Evolutionary conservation across 495 filamentous ascomycete species (phyloP), one percentile per base, ranked within the genome.

Genomic region (Lophiotrema nucula): DNA sequence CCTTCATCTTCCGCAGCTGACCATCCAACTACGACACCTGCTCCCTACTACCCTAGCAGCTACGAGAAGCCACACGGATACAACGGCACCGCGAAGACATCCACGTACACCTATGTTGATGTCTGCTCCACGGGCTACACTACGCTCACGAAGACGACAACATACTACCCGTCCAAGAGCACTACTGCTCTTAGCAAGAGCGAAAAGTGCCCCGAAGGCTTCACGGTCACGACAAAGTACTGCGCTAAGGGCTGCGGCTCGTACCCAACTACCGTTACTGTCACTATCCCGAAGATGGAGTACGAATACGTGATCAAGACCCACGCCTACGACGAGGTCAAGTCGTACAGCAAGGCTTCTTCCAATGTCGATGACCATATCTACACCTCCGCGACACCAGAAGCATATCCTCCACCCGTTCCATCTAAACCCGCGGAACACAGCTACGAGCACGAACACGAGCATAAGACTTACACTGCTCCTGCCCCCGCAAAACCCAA

Each of bases 61-160:
- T 8, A 35, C 31, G 10, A 8, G 6, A 12, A 43, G 6, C 39
- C 10, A 8, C 18, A 43, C 39, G 31, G 31, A 8, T 35, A 35
- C 31, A 35, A 35, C 15, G 39, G 11, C 39, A 43, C 48, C 4
- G 11, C 11, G 3, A 23, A 4, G 18, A 52, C 48, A 3, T 39
- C 28, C 12, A 52, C 48, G 2, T 39, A 39, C 48, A 52, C 48
- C 15, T 52, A 52, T 21, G 33, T 52, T 33, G 48, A 52, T 27
- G 48, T 52, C 8, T 52, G 48, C 31, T 39, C 31, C 28, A 52
- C 48, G 10, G 48, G 48, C 31, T 52, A 52, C 21, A 52, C 48
- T 6, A 52, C 48, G 4, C 38, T 39, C 4, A 52, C 48, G 21
- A 6, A 16, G 5, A 52, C 48, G 6, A 33, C 22, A 8, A 52